phyloP scores from a whole-genome alignment of 2,329 filamentous ascomycete species.

The Aspergillus aculeatus region DNA sequence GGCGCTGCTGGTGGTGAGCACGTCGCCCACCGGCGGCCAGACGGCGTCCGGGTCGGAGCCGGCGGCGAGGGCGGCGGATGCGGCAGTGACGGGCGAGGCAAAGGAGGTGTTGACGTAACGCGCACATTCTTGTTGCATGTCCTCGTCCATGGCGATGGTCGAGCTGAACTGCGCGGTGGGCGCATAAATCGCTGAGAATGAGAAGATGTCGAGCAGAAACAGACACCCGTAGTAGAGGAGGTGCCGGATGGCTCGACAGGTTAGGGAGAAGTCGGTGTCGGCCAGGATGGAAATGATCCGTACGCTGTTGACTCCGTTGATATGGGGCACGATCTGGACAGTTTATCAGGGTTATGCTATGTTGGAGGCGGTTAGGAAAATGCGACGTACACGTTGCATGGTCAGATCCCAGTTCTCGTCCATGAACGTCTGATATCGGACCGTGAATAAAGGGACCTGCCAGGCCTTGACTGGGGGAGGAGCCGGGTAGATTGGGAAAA shows the following conservation, averaged over 20 bases:
- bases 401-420: conserved; percentile 57
- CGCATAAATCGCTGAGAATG: conserved; percentile 89
- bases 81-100: conserved; percentile 25
- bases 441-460: conserved; percentile 81
- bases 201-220: conserved; percentile 89
- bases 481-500: conserved; percentile 78
- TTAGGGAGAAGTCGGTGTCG: conserved; percentile 81
- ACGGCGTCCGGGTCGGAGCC: conserved; percentile 38
- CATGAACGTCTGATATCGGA: conserved; percentile 53
- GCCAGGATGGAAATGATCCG: conserved; percentile 81
- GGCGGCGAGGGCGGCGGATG: conserved; percentile 21
- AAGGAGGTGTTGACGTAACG: conserved; percentile 70
- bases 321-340: conserved; percentile 69
- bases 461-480: conserved; percentile 78
- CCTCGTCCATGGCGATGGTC: conserved; percentile 70
- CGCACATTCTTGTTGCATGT: conserved; percentile 83
- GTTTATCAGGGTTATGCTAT: not conserved
- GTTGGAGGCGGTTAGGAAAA: not conserved
- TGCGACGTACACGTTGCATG: conserved; percentile 46
- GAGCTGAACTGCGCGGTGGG: conserved; percentile 73
- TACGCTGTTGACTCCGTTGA: conserved; percentile 89
- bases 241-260: conserved; percentile 82
- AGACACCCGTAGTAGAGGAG: conserved; percentile 91
- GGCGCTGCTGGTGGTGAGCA: conserved; percentile 15
- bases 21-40: conserved; percentile 43